Conservation (phyloP, 768 basidiomycete genomes). For the Boletus coccyginus region DNA sequence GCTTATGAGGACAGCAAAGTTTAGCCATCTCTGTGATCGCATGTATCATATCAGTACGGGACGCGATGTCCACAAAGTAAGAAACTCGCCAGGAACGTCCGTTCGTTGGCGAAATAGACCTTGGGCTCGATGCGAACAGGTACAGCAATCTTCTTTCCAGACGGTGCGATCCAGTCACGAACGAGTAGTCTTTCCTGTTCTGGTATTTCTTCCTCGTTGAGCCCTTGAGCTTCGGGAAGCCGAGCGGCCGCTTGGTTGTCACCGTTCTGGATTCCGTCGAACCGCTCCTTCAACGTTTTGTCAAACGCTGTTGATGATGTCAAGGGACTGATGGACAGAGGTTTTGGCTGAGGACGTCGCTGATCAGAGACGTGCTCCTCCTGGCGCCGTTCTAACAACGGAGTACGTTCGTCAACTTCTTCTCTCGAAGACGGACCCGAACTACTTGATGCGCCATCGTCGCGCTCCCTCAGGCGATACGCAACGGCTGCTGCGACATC, state of each 20-base stretch:
- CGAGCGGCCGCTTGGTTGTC: slow-evolving; percentile 15
- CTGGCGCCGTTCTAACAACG: slow-evolving; percentile 34
- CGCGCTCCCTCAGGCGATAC: slow-evolving; percentile 65
- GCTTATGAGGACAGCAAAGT: slow-evolving; percentile 83
- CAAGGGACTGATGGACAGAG: slow-evolving; percentile 81
- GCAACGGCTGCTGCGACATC: slow-evolving; percentile 84
- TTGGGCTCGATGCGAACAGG: slow-evolving; percentile 98
- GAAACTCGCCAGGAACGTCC: slow-evolving; percentile 83
- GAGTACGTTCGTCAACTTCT: slow-evolving; percentile 34
- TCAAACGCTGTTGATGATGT: slow-evolving; percentile 82
- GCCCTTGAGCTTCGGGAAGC: slow-evolving; percentile 32
- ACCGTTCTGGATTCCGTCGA: slow-evolving; percentile 38
- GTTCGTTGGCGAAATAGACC: slow-evolving; percentile 94
- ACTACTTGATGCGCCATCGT: slow-evolving; percentile 5
- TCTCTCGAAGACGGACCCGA: slow-evolving; percentile 12
- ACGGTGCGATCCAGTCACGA: slow-evolving; percentile 72
- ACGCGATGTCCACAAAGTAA: not conserved
- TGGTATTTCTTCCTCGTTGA: slow-evolving; percentile 36
- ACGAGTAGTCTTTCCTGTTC: slow-evolving; percentile 57
- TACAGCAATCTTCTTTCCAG: slow-evolving; percentile 87
- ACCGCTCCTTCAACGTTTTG: slow-evolving; percentile 70
- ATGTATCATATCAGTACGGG: slow-evolving; percentile 5
- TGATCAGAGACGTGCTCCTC: slow-evolving; percentile 21
- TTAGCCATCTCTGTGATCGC: slow-evolving; percentile 74
- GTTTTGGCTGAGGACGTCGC: slow-evolving; percentile 20